phyloP scores from a whole-genome alignment of 176 grass and related monocot species.

The Paspalum vaginatum region DNA sequence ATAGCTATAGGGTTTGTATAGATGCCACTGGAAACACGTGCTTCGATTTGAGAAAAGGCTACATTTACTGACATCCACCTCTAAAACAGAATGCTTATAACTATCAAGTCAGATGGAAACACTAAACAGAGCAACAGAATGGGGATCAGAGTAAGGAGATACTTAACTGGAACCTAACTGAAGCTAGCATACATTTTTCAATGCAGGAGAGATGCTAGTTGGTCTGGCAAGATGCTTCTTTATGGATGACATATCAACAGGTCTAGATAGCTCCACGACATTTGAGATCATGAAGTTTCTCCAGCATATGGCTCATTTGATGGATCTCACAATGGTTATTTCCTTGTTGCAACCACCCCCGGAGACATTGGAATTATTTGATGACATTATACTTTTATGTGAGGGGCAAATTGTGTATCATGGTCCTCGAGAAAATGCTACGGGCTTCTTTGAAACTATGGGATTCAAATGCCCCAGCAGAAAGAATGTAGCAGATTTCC shows the following conservation, averaged over 20 bases:
- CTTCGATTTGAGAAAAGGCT: not conserved
- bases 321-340: conserved; percentile 90
- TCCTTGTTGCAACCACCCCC: conserved; percentile 93
- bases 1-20: conserved; percentile 12
- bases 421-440: conserved; percentile 83
- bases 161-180: conserved; percentile 1
- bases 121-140: not conserved
- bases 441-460: conserved; percentile 73
- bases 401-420: conserved; percentile 90
- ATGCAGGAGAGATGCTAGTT: conserved; percentile 95
- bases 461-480: conserved; percentile 90
- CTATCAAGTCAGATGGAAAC: not conserved
- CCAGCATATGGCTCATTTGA: conserved; percentile 77
- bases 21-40: not conserved
- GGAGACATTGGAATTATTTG: conserved; percentile 93
- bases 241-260: conserved; percentile 99
- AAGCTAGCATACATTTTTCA: conserved; percentile 8
- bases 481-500: conserved; percentile 90
- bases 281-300: conserved; percentile 90
- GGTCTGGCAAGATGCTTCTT: conserved; percentile 89
- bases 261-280: conserved; percentile 93
- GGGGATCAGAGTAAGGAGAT: not conserved
- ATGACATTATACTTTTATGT: conserved; percentile 91
- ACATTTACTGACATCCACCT: not conserved
- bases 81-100: conserved; percentile 3